Evolutionary conservation across 1,284 basidiomycete genomes (phyloP).

Genomic region (Pascua guehoae): DNA sequence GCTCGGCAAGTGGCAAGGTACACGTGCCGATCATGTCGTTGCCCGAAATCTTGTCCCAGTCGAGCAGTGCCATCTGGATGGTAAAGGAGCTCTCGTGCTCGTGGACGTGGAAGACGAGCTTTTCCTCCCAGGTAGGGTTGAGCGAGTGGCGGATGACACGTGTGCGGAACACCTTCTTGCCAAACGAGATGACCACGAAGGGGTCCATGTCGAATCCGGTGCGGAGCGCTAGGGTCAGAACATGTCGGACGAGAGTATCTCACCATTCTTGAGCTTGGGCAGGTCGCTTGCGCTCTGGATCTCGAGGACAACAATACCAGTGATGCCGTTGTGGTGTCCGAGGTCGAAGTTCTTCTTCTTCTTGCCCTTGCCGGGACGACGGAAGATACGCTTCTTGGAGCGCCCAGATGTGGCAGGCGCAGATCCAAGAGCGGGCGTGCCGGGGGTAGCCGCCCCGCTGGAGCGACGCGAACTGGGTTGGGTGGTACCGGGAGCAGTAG

Average conservation of each 20-base stretch:
- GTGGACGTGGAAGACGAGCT: conserved; percentile 90
- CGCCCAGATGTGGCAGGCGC: too few relatives aligned
- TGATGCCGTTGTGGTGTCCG: conserved; percentile 59
- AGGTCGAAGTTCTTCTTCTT: conserved; percentile 59
- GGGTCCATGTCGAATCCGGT: conserved; percentile 81
- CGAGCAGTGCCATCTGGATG: conserved; percentile 75
- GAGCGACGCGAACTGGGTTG: background rate
- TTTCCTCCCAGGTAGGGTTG: conserved; percentile 92
- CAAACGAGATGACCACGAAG: conserved; percentile 91
- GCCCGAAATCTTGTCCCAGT: conserved; percentile 81
- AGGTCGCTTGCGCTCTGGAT: conserved; percentile 72
- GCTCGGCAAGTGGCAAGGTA: conserved; percentile 63
- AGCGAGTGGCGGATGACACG: conserved; percentile 82
- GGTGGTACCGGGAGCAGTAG: background rate
- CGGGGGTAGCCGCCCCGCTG: conserved; percentile 4
- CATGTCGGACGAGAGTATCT: conserved; percentile 38
- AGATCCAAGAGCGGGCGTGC: too few relatives aligned
- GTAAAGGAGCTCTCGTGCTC: conserved; percentile 75
- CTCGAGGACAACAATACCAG: conserved; percentile 88
- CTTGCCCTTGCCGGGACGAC: background rate
- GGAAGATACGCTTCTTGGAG: background rate
- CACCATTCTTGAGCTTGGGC: conserved; percentile 80
- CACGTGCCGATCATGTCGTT: conserved; percentile 84
- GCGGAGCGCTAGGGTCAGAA: conserved; percentile 31
- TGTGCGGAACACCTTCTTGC: conserved; percentile 94